Base-by-base conservation (phyloP, 2,329 filamentous ascomycete genomes). In the Penicillium verrucosum region DNA sequence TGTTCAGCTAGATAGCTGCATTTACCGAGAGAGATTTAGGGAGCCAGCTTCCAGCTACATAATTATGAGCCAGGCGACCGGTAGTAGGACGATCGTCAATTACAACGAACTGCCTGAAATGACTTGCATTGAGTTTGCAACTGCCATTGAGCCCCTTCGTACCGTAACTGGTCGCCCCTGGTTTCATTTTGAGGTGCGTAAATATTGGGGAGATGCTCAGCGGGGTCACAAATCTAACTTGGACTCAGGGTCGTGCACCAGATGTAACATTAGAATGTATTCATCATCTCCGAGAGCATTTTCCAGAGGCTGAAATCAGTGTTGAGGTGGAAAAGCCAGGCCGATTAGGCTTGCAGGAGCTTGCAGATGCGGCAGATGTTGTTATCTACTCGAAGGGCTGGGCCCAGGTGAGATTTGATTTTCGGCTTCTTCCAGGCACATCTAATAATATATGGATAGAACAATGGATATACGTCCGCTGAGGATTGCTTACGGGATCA, bases 301-400 rank as follows among this genome's bases (percentile, higher is more conserved):
- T 77, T 52, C 80, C 78, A 27, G 68, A 64, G 5, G 75, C 78
- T 45, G 78, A 66, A 45, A 76, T 90, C 67, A 91, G 88, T 69
- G 84, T 90, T 52, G 89, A 91, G 71, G 76, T 88, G 41, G 88
- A 91, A 74, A 90, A 89, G 69, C 87, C 88, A 2, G 80, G 78
- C 12, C 81, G 88, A 11, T 70, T 73, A 29, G 86, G 85, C 2
- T 77, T 90, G 54, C 73, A 78, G 48, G 77, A 82, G 29, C 78
- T 90, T 46, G 86, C 86, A 27, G 76, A 77, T 37, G 78, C 81
- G 63, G 87, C 86, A 25, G 85, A 90, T 66, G 81, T 89, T 18
- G 83, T 90, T n/a, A 89, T 90, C 70, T 90, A 87, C 73, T 89
- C 88, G 12, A 83, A 81, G 65, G 80, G 78, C 49, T 91, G 88